A percentile compares a stretch with the other conserved stretches of the same genome.
phyloP scores from a whole-genome alignment of 345 rosid species.

The Aquilaria sinensis region DNA sequence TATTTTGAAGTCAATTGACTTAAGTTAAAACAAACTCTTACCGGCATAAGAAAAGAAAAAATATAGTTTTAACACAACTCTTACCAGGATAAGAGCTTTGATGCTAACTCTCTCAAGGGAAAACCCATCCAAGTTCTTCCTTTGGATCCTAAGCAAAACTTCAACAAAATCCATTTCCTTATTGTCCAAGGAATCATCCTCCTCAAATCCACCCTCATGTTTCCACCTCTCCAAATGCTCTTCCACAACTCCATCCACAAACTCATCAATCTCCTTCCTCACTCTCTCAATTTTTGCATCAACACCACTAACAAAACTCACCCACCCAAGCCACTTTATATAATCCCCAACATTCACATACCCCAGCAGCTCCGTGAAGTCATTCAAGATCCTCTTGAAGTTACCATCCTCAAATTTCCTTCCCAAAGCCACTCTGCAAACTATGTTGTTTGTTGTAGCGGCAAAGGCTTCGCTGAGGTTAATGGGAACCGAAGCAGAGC shows the following conservation, averaged over 20 bases:
- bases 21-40: too few relatives aligned
- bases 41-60: too few relatives aligned
- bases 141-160: constrained; percentile 28
- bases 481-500: constrained; percentile 14
- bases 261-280: constrained; percentile 20
- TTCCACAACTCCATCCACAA: constrained; percentile 24
- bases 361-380: constrained; percentile 32
- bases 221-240: constrained; percentile 9
- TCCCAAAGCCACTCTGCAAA: constrained; percentile 45
- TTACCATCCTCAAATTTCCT: constrained; percentile 28
- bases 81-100: constrained; percentile 40
- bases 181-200: too few relatives aligned
- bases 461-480: constrained; percentile 32
- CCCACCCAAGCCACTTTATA: constrained; percentile 10
- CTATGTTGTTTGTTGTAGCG: constrained; percentile 28
- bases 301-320: constrained; percentile 12
- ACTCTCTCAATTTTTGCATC: neutral
- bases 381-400: constrained; percentile 22
- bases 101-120: constrained; percentile 22
- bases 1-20: too few relatives aligned
- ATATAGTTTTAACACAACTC: too few relatives aligned
- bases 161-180: constrained; percentile 21
- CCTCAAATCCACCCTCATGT: neutral
- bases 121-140: constrained; percentile 19
- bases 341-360: constrained; percentile 33